Base-by-base conservation (phyloP, 169 alveolate genomes). In the Cyclospora cayetanensis region DNA sequence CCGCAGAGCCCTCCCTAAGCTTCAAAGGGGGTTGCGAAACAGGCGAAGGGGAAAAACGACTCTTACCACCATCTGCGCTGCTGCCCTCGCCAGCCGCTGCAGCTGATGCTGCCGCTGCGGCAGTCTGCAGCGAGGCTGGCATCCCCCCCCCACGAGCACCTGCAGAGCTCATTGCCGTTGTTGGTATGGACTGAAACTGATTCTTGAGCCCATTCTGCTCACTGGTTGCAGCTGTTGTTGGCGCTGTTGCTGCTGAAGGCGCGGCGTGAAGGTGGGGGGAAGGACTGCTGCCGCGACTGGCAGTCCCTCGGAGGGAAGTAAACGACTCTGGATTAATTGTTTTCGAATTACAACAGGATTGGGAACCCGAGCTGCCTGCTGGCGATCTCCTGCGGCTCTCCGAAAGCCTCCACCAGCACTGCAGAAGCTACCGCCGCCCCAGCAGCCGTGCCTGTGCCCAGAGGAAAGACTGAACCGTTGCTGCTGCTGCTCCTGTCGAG, bases 101-200 rank as follows among this genome's bases (percentile, higher is more conserved):
- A 27, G 68, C 46, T 76, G 87, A 68, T 50, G 89, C 89, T 15
- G 88, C 66, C 11, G 89, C 72, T 52, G 89, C 89, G 27, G 87
- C 46, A 22, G 70, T 35, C 52, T 68, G 70, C 70, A 50, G 89
- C 89, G 89, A 79, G 89, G 89, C 74, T 50, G 89, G 46, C 4
- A 34, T 22, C 29, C 89, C 72, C 72, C 89, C 72, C 72, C 89
- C 89, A 29, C 89, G 89, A 52, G 52, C 89, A 31, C 89, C 46
- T 25, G 72, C 68, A 52, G 89, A 50, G 74, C 89, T 79, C 89
- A 79, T 79, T 43, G 72, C 89, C 46, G 89, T 46, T 63, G 41
- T 50, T 31, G 89, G 89, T 27, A 55, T 1, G 34, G 74, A 34
- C 89, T 37, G 89, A 43, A 46, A 50, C 52, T 79, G 74, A 20